A percentile compares a stretch with the other conserved stretches of the same genome.
These are phyloP conservation scores for Dendryphion nanum DNA, from an alignment of 2,329 filamentous ascomycete species.

Conservation along the genomic window DNA sequence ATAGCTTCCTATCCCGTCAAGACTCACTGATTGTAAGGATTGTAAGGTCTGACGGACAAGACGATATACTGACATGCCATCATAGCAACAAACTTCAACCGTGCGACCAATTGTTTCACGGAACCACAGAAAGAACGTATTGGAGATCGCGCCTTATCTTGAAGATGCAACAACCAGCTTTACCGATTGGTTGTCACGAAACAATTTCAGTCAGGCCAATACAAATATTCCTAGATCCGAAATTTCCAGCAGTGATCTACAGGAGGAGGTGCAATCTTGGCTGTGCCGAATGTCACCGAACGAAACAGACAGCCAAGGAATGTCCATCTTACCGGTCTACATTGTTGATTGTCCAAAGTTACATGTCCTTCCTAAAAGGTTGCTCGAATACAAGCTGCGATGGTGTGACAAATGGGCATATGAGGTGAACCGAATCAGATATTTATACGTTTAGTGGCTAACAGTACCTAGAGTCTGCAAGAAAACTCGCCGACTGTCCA, in stretches of 20 bases:
- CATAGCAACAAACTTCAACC: neutral
- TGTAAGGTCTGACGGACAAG: neutral
- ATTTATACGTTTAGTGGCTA: slow-evolving; percentile 1
- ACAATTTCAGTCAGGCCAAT: slow-evolving; percentile 12
- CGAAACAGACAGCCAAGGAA: slow-evolving; percentile 11
- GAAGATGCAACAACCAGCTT: slow-evolving; percentile 14
- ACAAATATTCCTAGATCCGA: slow-evolving; percentile 8
- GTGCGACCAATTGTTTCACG: neutral
- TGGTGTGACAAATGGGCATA: slow-evolving; percentile 29
- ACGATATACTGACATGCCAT: neutral
- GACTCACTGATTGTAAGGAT: slow-evolving; percentile 18
- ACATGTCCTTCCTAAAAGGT: slow-evolving; percentile 28
- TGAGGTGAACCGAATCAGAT: slow-evolving; percentile 19
- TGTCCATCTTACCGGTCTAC: slow-evolving; percentile 21
- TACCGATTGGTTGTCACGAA: slow-evolving; percentile 13
- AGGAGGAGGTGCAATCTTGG: slow-evolving; percentile 29
- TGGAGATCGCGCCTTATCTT: slow-evolving; percentile 14
- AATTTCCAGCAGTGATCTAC: slow-evolving; percentile 11
- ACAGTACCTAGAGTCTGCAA: slow-evolving; percentile 12
- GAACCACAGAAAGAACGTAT: slow-evolving; percentile 14
- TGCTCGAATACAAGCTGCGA: slow-evolving; percentile 31
- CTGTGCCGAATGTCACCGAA: slow-evolving; percentile 18
- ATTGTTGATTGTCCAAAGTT: slow-evolving; percentile 36
- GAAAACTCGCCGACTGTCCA: slow-evolving; percentile 21
- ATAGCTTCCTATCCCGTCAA: slow-evolving; percentile 18